Evolutionary conservation across 192 early-diverging fungal species (phyloP), one percentile per base, ranked within the genome.

Genomic region (Coemansia pectinata): DNA sequence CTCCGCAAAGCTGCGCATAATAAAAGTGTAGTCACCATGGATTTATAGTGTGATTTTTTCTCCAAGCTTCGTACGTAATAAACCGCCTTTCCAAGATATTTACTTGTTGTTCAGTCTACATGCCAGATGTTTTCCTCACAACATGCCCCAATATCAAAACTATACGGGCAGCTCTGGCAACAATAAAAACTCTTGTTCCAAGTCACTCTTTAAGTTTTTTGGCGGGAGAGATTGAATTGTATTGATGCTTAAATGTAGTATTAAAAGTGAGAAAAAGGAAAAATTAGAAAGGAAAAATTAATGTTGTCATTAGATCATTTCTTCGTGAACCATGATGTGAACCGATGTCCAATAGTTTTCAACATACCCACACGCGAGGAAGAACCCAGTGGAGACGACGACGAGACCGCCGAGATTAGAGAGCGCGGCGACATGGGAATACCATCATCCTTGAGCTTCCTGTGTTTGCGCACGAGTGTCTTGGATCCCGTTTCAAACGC

Each of bases 241-340:
- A 11, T 66, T 15, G 23, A 53, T 33, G 39, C n/a, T 14, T 21
- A n/a, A 39, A 52, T 40, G 64, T 25, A 50, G 25, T 14, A n/a
- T 44, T 14, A 36, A 55, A 42, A 33, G 19, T 41, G 47, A 29
- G 23, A 29, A 58, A n/a, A 47, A 41, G 7, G 19, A n/a, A 50
- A 45, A 62, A 36, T 52, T 52, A 53, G 47, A 14, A 67, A 60
- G 48, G 17, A 65, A 57, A 27, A 27, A 60, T 44, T 27, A 55
- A 25, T 38, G 50, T 17, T 11, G 7, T 15, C 27, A 33, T 31
- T 40, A 19, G 36, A 42, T 33, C 68, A 60, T 48, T 81, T 76
- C 52, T 81, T 81, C 42, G 45, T 65, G 41, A 81, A 81, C 79
- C 79, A 81, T 48, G 79, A 76, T 8, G 79, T 71, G 36, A 81